These are phyloP conservation scores for Striga hermonthica DNA, from an alignment of 305 asterid species.

Conservation along the genomic window DNA sequence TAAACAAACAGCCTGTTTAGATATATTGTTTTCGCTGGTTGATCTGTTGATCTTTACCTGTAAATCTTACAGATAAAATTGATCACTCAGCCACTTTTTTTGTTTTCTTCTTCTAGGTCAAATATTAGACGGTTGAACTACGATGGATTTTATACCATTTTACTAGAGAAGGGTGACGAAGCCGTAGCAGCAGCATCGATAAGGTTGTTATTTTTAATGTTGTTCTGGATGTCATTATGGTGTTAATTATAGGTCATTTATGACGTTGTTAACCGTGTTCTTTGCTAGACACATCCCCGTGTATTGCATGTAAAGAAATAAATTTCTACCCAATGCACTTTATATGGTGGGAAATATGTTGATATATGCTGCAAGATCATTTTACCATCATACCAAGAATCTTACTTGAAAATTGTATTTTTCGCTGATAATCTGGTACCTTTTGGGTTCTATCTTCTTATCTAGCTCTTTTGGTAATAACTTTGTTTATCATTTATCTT, in stretches of 20 bases:
- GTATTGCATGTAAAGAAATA: constrained; percentile 5
- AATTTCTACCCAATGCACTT: constrained; percentile 1
- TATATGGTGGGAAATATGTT: constrained; percentile 7
- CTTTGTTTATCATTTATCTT: constrained; percentile 19
- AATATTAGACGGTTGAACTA: constrained; percentile 84
- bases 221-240: constrained; percentile 13
- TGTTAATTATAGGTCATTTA: constrained; percentile 3
- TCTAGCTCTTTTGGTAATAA: constrained; percentile 5
- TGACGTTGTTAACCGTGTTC: constrained; percentile 16
- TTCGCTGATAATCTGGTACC: constrained; percentile 8
- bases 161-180: constrained; percentile 84
- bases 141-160: constrained; percentile 64
- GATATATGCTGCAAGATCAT: constrained; percentile 23
- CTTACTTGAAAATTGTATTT: constrained; percentile 20
- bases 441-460: neutral
- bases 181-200: constrained; percentile 78
- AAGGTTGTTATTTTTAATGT: constrained; percentile 50
- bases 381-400: constrained; percentile 21
- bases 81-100: constrained; percentile 24
- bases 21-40: constrained; percentile 6
- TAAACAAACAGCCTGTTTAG: constrained; percentile 1
- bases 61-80: constrained; percentile 10
- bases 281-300: constrained; percentile 24
- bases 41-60: constrained; percentile 11
- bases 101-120: constrained; percentile 53